Evolutionary conservation across 2,329 filamentous ascomycete genomes (phyloP), one percentile per base, ranked within the genome.

Genomic region (Trichoderma asperellum): DNA sequence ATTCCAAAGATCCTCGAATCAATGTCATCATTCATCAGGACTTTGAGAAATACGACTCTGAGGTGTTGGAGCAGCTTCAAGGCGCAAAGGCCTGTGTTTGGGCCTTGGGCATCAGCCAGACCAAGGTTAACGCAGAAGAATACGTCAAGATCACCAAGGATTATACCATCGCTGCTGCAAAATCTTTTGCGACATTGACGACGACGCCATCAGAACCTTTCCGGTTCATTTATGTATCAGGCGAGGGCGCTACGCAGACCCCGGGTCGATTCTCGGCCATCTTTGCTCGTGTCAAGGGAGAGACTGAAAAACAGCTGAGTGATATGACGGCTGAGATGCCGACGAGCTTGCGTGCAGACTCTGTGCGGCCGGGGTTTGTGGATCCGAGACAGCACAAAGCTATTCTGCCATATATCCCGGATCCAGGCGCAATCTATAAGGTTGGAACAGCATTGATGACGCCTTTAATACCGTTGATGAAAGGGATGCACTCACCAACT

Each of bases 171-270:
- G 86, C 84, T 2, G 90, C 89, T 0, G 90, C 89, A 1, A 81
- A 83, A 70, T 87, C 89, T 14, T 90, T 92, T 73, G 77, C 83
- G 1, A 77, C 77, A 0, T 78, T 89, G 24, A 52, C 69, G 11
- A 49, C 58, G 14, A 79, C 84, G 2, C 69, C 75, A 0, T 73
- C 76, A 2, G 78, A 79, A 16, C 86, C 88, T 0, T 89, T 93
- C 78, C 87, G 87, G 63, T 94, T 93, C 77, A 83, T 93, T 71
- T 91, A 89, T 75, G 85, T 94, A 35, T 93, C 91, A 0, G 91
- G 89, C 60, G 79, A 82, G 63, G 88, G 88, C 57, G 86, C 89
- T 0, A 90, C 88, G 1, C 84, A 84, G 21, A 79, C 79, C 0
- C 90, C 90, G 0, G 84, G 85, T 3, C 76, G 77, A 5, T 84